These are phyloP conservation scores for Lactarius evosmus DNA, from an alignment of 768 basidiomycete genomes.

Conservation along the genomic window DNA sequence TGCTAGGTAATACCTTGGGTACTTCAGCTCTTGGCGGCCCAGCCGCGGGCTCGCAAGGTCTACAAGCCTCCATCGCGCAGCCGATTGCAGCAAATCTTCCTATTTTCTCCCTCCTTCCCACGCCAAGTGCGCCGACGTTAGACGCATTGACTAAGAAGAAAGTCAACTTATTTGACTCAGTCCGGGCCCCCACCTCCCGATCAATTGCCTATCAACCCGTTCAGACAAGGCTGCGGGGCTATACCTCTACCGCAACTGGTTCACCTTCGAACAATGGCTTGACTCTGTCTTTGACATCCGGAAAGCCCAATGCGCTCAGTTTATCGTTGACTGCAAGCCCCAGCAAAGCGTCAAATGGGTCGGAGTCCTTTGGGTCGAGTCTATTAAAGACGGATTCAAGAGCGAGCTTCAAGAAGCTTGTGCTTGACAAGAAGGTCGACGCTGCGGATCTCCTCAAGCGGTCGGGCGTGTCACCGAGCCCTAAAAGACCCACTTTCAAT, in stretches of 20 bases:
- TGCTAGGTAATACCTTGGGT: conserved; percentile 54
- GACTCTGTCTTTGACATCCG: conserved; percentile 43
- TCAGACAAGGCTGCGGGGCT: conserved; percentile 68
- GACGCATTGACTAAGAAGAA: conserved; percentile 73
- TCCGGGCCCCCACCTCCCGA: conserved; percentile 65
- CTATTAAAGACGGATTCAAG: conserved; percentile 64
- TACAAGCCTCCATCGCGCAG: conserved; percentile 87
- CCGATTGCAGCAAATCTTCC: conserved; percentile 71
- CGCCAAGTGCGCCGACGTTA: conserved; percentile 58
- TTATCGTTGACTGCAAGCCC: conserved; percentile 45
- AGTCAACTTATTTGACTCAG: conserved; percentile 71
- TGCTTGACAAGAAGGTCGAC: conserved; percentile 81
- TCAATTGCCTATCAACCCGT: conserved; percentile 64
- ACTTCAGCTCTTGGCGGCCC: conserved; percentile 47
- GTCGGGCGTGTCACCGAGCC: conserved; percentile 29
- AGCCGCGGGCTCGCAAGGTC: conserved; percentile 38
- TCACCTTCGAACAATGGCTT: conserved; percentile 38
- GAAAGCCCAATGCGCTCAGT: conserved; percentile 54
- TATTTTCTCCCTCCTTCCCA: conserved; percentile 72
- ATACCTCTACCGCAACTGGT: conserved; percentile 46
- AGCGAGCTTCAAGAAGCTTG: conserved; percentile 90
- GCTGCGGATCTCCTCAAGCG: conserved; percentile 60
- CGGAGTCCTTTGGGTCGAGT: conserved; percentile 64
- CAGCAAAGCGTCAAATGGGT: conserved; percentile 38
- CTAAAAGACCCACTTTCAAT: conserved; percentile 62